phyloP scores from a whole-genome alignment of 768 basidiomycete species.

The Coprinopsis cinerea region DNA sequence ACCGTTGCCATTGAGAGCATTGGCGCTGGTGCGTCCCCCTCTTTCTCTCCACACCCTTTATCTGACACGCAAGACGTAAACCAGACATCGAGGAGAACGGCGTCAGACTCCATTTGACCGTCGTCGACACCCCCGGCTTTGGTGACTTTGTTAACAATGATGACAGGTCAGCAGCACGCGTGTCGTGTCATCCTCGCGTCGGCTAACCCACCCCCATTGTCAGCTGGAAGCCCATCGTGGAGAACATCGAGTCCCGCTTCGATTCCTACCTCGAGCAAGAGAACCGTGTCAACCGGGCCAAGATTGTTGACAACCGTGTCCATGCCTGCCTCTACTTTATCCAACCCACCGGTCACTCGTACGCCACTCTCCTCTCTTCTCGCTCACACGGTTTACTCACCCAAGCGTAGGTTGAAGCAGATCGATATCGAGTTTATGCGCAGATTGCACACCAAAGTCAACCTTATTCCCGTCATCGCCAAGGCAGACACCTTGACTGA shows the following conservation, averaged over 20 bases:
- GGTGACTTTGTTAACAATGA: slow-evolving; percentile 99
- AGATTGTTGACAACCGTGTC: slow-evolving; percentile 93
- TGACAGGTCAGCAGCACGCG: slow-evolving; percentile 67
- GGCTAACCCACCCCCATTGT: slow-evolving; percentile 4
- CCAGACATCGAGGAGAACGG: slow-evolving; percentile 99
- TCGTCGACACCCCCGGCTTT: slow-evolving; percentile 98
- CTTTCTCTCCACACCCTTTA: slow-evolving; percentile 15
- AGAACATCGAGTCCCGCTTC: slow-evolving; percentile 97
- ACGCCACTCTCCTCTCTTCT: slow-evolving; percentile 32
- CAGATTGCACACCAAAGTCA: slow-evolving; percentile 93
- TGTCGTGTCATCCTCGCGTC: slow-evolving; percentile 14
- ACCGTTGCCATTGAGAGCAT: slow-evolving; percentile 99
- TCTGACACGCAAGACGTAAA: too few species aligned
- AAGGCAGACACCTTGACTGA: slow-evolving; percentile 98
- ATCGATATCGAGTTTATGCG: slow-evolving; percentile 99
- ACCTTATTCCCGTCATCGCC: slow-evolving; percentile 97
- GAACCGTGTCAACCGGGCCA: slow-evolving; percentile 93
- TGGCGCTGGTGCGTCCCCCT: slow-evolving; percentile 73
- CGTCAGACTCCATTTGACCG: slow-evolving; percentile 93
- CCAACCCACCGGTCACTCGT: slow-evolving; percentile 98
- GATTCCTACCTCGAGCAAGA: slow-evolving; percentile 98
- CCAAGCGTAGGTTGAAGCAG: slow-evolving; percentile 71
- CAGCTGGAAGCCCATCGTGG: slow-evolving; percentile 98
- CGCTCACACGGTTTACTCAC: slow-evolving; percentile 7
- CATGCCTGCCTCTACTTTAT: slow-evolving; percentile 99